Evolutionary conservation across 768 basidiomycete species (phyloP), one percentile per base, ranked within the genome.

Genomic region (Boletus speciosus): DNA sequence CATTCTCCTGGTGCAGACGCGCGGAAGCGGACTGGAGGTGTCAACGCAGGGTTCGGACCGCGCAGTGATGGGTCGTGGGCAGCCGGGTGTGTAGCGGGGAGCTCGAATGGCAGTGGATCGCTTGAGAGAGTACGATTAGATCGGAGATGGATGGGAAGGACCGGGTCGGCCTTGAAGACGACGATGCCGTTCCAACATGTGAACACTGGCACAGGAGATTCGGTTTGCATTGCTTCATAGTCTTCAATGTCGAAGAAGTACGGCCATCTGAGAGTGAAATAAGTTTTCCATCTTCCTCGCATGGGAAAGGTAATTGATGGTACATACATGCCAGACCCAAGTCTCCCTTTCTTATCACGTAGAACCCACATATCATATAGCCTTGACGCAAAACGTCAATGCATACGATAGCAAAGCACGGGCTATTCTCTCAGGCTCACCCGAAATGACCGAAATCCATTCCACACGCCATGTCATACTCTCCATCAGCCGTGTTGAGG

Each of bases 131-230:
- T 73, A 15, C 48, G 58, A 41, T 74, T 74, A 1, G 65, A 60
- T 42, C 77, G 76, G 6, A 76, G 66, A 44, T 67, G 54, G 35
- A 74, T 52, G 14, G 77, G 76, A 31, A 77, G 66, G 31, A 78
- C 42, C 5, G 76, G 75, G 47, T 78, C 76, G 0, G 76, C 71
- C 9, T 59, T 41, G 58, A 78, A 72, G 3, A 71, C 72, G 45
- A 68, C 67, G 57, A 78, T 74, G 31, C 77, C 77, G 46, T 78
- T 78, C 77, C 77, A 78, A 62, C 77, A 78, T 0, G 74, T 55
- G 52, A 76, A 74, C 6, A 77, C 76, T 10, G 77, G 76, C 2
- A 69, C 76, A 11, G 77, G 74, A 14, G 71, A 68, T 35, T 73
- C 76, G 11, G 49, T 57, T 47, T 68, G 62, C 60, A 78, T 68